phyloP scores from a whole-genome alignment of 305 asterid species.

The Fraxinus nigra region DNA sequence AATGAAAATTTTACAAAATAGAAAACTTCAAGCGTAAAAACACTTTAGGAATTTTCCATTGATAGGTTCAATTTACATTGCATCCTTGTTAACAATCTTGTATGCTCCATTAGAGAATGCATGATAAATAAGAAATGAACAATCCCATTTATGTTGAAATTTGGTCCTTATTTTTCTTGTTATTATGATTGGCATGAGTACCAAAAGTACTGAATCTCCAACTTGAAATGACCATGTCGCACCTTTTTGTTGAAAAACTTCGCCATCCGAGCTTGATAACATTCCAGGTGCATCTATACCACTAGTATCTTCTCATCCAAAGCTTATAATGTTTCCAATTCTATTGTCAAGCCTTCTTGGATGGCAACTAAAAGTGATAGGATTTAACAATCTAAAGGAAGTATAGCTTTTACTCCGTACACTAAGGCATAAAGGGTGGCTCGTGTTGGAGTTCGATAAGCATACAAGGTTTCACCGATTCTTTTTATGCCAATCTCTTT shows the following conservation, averaged over 20 bases:
- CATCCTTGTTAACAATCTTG: not conserved
- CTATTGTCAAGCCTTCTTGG: too few relatives aligned
- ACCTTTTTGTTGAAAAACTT: not conserved
- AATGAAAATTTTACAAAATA: not conserved
- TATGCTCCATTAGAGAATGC: too few relatives aligned
- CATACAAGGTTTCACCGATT: not conserved
- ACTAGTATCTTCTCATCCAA: too few relatives aligned
- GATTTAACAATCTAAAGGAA: too few relatives aligned
- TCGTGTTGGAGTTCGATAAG: not conserved
- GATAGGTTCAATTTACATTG: not conserved
- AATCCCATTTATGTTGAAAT: not conserved
- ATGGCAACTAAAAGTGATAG: too few relatives aligned
- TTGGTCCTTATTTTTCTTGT: not conserved
- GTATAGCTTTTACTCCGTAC: not conserved
- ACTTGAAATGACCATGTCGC: not conserved
- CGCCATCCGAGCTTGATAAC: not conserved
- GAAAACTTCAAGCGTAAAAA: too few relatives aligned
- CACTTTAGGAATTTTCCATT: not conserved
- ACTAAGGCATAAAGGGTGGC: not conserved
- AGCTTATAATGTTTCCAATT: too few relatives aligned
- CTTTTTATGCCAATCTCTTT: too few relatives aligned
- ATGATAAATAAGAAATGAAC: too few relatives aligned
- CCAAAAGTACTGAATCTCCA: not conserved
- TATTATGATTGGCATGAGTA: not conserved
- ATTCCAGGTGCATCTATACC: too few relatives aligned